Conservation (phyloP, 352 stramenopile species). For the Phytopythium kandeliae region DNA sequence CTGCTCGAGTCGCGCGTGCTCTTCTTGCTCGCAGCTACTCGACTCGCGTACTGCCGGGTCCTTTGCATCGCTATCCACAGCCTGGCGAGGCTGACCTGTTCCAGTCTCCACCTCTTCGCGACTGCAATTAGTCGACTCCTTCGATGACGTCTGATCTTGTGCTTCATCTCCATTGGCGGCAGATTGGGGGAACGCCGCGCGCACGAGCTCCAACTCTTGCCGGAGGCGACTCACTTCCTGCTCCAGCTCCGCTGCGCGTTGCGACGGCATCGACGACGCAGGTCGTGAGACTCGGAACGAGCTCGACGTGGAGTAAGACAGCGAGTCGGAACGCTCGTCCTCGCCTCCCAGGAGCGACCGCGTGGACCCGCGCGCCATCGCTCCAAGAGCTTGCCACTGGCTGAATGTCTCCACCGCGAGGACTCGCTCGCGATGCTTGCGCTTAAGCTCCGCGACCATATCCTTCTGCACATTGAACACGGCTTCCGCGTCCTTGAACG, state of each 20-base stretch:
- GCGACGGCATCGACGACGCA: background rate
- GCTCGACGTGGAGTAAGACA: too few relatives aligned
- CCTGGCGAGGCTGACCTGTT: background rate
- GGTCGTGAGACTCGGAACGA: background rate
- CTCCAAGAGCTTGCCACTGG: conserved; percentile 40
- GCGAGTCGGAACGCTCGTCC: conserved; percentile 7
- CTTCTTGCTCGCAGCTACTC: background rate
- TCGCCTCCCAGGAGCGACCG: background rate
- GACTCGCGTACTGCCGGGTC: background rate
- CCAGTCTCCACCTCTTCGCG: background rate
- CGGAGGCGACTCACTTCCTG: conserved; percentile 25
- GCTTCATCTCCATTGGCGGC: conserved; percentile 4
- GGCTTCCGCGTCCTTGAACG: conserved; percentile 69
- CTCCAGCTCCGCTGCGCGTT: conserved; percentile 12
- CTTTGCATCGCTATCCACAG: background rate
- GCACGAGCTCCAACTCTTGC: conserved; percentile 12
- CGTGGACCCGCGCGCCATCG: background rate
- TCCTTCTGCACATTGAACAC: conserved; percentile 39
- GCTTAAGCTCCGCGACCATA: conserved; percentile 28
- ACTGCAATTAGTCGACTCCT: background rate
- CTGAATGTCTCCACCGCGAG: conserved; percentile 41
- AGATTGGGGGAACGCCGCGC: background rate
- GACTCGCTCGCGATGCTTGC: conserved; percentile 34
- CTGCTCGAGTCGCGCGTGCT: conserved; percentile 10
- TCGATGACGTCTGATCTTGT: background rate